These are phyloP conservation scores for Verticillium tricorpus DNA, from an alignment of 2,329 filamentous ascomycete genomes.

Conservation along the genomic window DNA sequence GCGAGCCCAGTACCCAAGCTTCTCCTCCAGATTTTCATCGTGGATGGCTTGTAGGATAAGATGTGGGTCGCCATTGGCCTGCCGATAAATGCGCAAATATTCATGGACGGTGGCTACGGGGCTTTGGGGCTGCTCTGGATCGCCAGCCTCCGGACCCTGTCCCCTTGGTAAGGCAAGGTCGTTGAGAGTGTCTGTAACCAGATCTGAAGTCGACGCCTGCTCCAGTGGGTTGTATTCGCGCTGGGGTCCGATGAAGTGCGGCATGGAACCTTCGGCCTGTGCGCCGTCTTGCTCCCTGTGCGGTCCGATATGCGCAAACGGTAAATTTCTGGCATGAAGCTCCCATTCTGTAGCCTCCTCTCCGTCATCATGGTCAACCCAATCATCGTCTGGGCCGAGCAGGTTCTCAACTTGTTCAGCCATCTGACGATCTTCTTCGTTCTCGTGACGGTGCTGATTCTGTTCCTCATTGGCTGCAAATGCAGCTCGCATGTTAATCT, in stretches of 20 bases:
- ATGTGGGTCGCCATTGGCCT: slow-evolving; percentile 54
- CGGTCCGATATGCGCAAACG: background rate
- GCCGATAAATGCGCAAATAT: slow-evolving; percentile 53
- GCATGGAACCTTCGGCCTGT: background rate
- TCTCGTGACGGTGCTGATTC: slow-evolving; percentile 1
- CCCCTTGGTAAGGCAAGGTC: background rate
- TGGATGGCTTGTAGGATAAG: slow-evolving; percentile 57
- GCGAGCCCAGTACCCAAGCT: slow-evolving; percentile 55
- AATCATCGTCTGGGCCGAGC: background rate
- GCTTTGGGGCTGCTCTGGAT: background rate
- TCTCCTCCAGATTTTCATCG: slow-evolving; percentile 53
- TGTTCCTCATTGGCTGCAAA: slow-evolving; percentile 38
- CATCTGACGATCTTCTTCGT: slow-evolving; percentile 2
- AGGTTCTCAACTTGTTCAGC: slow-evolving; percentile 10
- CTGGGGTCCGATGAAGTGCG: background rate
- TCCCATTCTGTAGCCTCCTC: background rate
- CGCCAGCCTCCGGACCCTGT: background rate
- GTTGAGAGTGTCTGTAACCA: background rate
- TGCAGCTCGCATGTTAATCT: slow-evolving; percentile 74
- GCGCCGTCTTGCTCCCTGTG: background rate
- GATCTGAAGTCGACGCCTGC: background rate
- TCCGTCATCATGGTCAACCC: background rate
- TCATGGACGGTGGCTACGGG: slow-evolving; percentile 29
- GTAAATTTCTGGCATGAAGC: background rate
- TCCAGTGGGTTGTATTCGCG: background rate